phyloP scores from a whole-genome alignment of 129 eudicot species.

The Centella asiatica region DNA sequence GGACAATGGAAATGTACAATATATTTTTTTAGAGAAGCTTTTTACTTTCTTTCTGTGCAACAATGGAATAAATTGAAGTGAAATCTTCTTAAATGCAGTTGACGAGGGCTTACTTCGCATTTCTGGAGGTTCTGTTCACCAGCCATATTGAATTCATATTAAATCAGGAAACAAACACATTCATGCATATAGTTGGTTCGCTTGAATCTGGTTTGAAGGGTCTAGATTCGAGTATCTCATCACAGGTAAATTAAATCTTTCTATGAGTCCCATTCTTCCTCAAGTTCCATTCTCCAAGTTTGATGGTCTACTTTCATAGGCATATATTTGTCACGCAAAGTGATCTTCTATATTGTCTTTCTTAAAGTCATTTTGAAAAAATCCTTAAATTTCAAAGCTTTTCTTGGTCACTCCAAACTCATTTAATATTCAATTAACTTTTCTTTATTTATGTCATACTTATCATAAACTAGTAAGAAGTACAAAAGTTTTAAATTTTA shows the following conservation, averaged over 20 bases:
- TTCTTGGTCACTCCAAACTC: no score
- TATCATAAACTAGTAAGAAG: no score
- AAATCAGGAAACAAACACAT: constrained; percentile 69
- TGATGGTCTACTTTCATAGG: no score
- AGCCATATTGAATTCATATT: constrained; percentile 71
- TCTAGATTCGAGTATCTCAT: constrained; percentile 76
- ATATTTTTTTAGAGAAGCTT: not conserved
- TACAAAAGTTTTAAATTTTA: no score
- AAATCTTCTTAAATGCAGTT: constrained; percentile 44
- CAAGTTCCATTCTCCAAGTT: not conserved
- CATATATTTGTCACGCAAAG: no score
- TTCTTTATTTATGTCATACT: no score
- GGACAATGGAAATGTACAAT: not conserved
- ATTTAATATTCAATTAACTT: no score
- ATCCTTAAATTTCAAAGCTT: no score
- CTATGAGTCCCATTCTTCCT: not conserved
- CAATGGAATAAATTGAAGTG: not conserved
- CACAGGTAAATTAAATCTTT: constrained; percentile 64
- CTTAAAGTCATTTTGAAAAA: no score
- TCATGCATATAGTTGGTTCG: constrained; percentile 83
- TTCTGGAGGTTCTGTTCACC: constrained; percentile 84
- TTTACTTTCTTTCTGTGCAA: not conserved
- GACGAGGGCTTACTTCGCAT: constrained; percentile 84
- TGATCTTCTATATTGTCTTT: not conserved
- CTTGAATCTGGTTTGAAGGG: constrained; percentile 95